Conservation (phyloP, 371 early-diverging fungal species). For the Dichotomocladium elegans region DNA sequence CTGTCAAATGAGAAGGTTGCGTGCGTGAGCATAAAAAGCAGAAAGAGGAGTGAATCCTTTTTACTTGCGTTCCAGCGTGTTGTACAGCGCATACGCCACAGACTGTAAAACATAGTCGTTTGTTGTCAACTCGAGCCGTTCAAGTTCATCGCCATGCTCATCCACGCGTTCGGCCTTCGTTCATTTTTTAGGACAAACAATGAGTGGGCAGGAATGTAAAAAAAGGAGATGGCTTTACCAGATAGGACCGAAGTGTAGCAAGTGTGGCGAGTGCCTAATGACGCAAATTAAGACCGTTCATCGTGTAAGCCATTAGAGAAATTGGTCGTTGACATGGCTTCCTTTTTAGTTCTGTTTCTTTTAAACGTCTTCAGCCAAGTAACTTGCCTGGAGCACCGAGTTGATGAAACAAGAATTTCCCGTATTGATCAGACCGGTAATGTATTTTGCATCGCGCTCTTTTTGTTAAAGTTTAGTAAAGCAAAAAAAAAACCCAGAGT, state of each 20-base stretch:
- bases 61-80: constrained; percentile 43
- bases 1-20: background rate
- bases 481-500: background rate
- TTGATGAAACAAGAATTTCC: constrained; percentile 93
- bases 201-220: background rate
- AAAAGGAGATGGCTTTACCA: constrained; percentile 19
- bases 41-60: background rate
- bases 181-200: background rate
- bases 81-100: constrained; percentile 48
- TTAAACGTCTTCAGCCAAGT: background rate
- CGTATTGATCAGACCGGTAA: constrained; percentile 74
- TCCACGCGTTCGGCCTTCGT: constrained; percentile 54
- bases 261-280: constrained; percentile 54
- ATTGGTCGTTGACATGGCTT: no score
- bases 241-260: constrained; percentile 42
- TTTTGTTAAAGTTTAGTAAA: background rate
- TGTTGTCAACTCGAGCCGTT: constrained; percentile 17
- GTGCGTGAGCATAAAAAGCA: background rate
- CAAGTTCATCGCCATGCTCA: constrained; percentile 46
- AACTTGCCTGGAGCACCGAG: constrained; percentile 73
- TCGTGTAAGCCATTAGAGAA: no score
- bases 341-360: no score
- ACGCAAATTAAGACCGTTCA: background rate
- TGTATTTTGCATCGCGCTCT: constrained; percentile 46
- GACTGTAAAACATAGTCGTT: constrained; percentile 43